These are phyloP conservation scores for Barnettozyma wickerhamii DNA, from an alignment of 805 yeast species.

Conservation along the genomic window DNA sequence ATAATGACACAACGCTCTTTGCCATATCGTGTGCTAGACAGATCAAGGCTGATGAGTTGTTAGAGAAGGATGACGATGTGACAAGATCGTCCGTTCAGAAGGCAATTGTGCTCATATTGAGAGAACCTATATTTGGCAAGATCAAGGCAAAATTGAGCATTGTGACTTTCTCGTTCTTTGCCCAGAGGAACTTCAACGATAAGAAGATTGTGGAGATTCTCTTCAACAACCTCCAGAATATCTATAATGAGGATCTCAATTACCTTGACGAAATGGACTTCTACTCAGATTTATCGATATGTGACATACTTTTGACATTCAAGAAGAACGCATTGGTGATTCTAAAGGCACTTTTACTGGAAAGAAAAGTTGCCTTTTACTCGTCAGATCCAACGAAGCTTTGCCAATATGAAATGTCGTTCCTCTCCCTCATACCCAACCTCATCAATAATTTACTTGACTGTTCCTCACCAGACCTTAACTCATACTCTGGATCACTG, in stretches of 20 bases:
- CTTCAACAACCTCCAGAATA: constrained; percentile 56
- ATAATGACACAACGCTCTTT: constrained; percentile 67
- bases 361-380: constrained; percentile 68
- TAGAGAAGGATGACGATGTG: constrained; percentile 53
- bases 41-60: constrained; percentile 56
- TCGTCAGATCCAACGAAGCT: constrained; percentile 76
- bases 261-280: constrained; percentile 50
- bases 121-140: constrained; percentile 84
- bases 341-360: constrained; percentile 74
- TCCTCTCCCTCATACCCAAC: constrained; percentile 81
- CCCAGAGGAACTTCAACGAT: constrained; percentile 75
- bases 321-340: constrained; percentile 57
- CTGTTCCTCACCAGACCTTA: constrained; percentile 73
- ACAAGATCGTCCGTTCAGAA: constrained; percentile 90
- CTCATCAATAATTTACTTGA: constrained; percentile 67
- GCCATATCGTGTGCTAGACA: constrained; percentile 94
- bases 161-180: constrained; percentile 80
- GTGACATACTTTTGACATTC: constrained; percentile 57
- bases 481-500: constrained; percentile 47
- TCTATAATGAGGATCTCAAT: constrained; percentile 28
- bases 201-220: constrained; percentile 61
- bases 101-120: constrained; percentile 79
- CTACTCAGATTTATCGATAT: constrained; percentile 69
- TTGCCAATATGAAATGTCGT: constrained; percentile 78
- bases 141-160: constrained; percentile 87